Conservation (phyloP, 1,284 basidiomycete genomes). For the Tylopilus orsonianus region DNA sequence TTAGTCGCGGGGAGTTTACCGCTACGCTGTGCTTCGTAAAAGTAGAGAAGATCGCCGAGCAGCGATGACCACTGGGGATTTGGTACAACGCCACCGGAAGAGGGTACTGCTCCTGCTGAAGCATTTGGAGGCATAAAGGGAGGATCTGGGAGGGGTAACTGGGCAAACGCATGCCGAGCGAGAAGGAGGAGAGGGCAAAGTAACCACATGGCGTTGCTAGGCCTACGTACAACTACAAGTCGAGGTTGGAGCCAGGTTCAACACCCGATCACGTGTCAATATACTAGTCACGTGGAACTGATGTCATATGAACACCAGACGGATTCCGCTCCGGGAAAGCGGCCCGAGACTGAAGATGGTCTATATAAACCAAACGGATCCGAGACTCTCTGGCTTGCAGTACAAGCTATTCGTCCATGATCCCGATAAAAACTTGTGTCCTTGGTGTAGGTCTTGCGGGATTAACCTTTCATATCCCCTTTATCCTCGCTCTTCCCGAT, state of each 20-base stretch:
- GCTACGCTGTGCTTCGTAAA: conserved; percentile 90
- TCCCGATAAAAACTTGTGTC: conserved; percentile 68
- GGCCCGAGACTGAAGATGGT: conserved; percentile 9
- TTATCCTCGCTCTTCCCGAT: conserved; percentile 72
- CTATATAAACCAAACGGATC: conserved; percentile 15
- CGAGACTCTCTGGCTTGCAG: background rate
- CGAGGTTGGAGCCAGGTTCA: conserved; percentile 2
- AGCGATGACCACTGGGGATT: conserved; percentile 81
- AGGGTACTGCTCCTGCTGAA: conserved; percentile 53
- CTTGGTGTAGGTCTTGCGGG: conserved; percentile 77
- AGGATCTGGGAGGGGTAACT: conserved; percentile 61
- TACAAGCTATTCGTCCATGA: conserved; percentile 9
- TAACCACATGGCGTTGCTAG: conserved; percentile 32
- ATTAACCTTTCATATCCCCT: conserved; percentile 78
- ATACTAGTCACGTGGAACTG: conserved; percentile 13
- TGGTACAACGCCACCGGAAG: conserved; percentile 42
- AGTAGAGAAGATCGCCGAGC: conserved; percentile 80
- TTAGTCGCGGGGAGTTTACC: conserved; percentile 70
- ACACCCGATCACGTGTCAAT: conserved; percentile 24
- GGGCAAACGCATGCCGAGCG: conserved; percentile 37
- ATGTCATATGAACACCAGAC: conserved; percentile 12
- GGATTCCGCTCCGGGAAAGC: background rate
- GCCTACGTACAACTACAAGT: too few species aligned
- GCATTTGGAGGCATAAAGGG: conserved; percentile 65
- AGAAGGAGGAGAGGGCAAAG: conserved; percentile 21